phyloP scores from a whole-genome alignment of 2,329 filamentous ascomycete genomes.

The Penicillium sp. region DNA sequence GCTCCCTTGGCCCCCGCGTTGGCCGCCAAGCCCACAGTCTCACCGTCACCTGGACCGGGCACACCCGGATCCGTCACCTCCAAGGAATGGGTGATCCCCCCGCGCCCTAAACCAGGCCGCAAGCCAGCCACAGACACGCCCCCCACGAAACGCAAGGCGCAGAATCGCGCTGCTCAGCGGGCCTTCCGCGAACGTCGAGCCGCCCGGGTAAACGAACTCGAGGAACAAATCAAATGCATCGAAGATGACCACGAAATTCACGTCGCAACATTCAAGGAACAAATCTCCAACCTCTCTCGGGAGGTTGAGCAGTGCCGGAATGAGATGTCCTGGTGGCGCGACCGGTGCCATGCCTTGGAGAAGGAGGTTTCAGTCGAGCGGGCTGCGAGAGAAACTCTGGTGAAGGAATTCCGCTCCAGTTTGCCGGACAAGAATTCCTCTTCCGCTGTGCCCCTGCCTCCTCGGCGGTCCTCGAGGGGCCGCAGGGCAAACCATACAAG shows the following conservation, averaged over 20 bases:
- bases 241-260: slow-evolving; percentile 53
- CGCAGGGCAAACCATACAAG: slow-evolving; percentile 12
- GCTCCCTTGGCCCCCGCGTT: slow-evolving; percentile 44
- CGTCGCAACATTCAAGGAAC: slow-evolving; percentile 58
- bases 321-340: slow-evolving; percentile 51
- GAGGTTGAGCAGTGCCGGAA: slow-evolving; percentile 70
- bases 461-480: slow-evolving; percentile 7
- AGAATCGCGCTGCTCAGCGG: slow-evolving; percentile 90
- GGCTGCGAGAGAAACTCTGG: slow-evolving; percentile 49
- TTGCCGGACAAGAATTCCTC: slow-evolving; percentile 28
- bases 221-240: slow-evolving; percentile 56
- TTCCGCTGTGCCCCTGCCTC: slow-evolving; percentile 41
- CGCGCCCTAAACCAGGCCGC: slow-evolving; percentile 84
- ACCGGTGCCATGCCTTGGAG: slow-evolving; percentile 66
- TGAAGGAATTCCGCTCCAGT: slow-evolving; percentile 47
- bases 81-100: slow-evolving; percentile 85
- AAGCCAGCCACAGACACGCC: slow-evolving; percentile 94
- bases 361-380: slow-evolving; percentile 59
- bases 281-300: slow-evolving; percentile 61
- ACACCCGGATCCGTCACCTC: slow-evolving; percentile 66
- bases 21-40: slow-evolving; percentile 44
- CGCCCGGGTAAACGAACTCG: slow-evolving; percentile 75
- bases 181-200: slow-evolving; percentile 88
- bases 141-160: slow-evolving; percentile 89
- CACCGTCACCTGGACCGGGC: slow-evolving; percentile 44